These are phyloP conservation scores for Nyssa sinensis DNA, from an alignment of 148 eudicot species.

Conservation along the genomic window DNA sequence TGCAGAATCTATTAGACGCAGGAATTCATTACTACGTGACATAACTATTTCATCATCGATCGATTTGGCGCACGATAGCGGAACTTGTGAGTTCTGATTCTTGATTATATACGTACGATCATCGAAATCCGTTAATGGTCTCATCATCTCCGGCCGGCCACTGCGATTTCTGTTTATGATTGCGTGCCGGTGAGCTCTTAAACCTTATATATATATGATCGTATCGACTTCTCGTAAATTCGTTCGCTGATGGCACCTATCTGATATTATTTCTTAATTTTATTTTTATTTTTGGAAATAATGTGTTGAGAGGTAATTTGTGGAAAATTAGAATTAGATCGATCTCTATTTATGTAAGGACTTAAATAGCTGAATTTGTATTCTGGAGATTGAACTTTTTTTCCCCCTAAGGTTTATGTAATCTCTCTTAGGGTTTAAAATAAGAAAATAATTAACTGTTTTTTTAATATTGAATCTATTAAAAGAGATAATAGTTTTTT, in stretches of 20 bases:
- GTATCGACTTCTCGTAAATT: background rate
- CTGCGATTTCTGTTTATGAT: background rate
- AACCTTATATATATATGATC: background rate
- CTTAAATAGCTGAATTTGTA: background rate
- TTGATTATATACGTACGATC: background rate
- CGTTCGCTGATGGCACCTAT: background rate
- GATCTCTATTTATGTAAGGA: background rate
- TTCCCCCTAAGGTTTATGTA: no score
- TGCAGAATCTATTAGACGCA: no score
- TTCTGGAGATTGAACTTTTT: background rate
- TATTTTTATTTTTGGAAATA: background rate
- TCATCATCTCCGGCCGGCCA: slow-evolving; percentile 16
- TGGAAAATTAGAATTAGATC: background rate
- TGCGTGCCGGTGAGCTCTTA: slow-evolving; percentile 1
- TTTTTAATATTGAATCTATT: no score
- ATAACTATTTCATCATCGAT: no score
- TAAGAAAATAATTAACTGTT: background rate
- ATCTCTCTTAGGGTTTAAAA: no score
- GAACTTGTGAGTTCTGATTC: no score
- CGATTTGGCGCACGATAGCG: no score
- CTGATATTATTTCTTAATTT: background rate
- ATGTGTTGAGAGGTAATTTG: background rate
- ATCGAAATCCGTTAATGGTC: background rate
- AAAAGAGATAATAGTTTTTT: no score
- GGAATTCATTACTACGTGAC: no score